These are phyloP conservation scores for Gossypium armourianum DNA, from an alignment of 441 rosid genomes.

Conservation along the genomic window DNA sequence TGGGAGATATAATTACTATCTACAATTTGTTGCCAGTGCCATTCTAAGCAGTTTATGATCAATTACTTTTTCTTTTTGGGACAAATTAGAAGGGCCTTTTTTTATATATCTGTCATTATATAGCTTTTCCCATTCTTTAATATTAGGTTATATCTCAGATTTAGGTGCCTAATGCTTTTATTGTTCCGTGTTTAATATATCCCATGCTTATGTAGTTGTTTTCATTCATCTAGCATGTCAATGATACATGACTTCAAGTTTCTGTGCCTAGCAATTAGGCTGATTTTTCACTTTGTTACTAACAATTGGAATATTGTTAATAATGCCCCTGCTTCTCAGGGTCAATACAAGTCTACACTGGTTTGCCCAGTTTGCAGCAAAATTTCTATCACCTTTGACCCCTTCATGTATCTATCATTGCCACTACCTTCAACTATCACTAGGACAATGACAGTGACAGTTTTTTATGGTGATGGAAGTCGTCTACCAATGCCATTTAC, in stretches of 20 bases:
- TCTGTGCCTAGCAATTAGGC: background rate
- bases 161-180: background rate
- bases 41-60: background rate
- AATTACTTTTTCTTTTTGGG: background rate
- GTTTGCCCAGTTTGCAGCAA: slow-evolving; percentile 54
- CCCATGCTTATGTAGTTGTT: background rate
- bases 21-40: background rate
- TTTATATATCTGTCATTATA: background rate
- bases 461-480: slow-evolving; percentile 39
- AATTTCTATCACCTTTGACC: slow-evolving; percentile 61
- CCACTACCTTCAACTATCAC: slow-evolving; percentile 51
- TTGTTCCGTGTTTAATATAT: no score
- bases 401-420: slow-evolving; percentile 60
- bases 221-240: slow-evolving; percentile 7
- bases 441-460: slow-evolving; percentile 45
- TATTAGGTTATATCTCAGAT: background rate
- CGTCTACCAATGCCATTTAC: slow-evolving; percentile 43
- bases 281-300: background rate
- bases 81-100: background rate
- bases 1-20: slow-evolving; percentile 2
- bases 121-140: background rate
- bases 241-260: background rate
- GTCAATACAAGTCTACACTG: slow-evolving; percentile 60
- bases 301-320: background rate
- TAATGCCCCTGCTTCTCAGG: slow-evolving; percentile 29